Evolutionary conservation across 179 eudicot genomes (phyloP), one percentile per base, ranked within the genome.

Genomic region (Beta macrorhiza): DNA sequence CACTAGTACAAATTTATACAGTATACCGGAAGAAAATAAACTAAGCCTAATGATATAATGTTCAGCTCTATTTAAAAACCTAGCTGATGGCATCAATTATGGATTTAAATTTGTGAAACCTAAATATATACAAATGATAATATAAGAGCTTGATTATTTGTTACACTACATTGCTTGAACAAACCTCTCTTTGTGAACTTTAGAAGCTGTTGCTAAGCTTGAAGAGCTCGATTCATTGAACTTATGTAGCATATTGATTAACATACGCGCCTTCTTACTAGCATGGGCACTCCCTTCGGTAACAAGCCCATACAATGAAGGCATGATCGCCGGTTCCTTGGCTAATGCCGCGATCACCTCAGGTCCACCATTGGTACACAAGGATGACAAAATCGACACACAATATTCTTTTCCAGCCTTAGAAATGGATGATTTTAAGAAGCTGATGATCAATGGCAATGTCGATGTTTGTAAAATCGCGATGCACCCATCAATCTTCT

Each of bases 201-300:
- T 83, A 7, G 82, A 78, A 45, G 82, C 77, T 25, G 83, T 47
- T 1, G 78, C 49, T 32, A 85, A 56, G 6, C 82, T 76, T 7
- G 94, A 88, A 1, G 91, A 85, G 80, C 92, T 89, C 37, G 92
- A 84, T 64, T 93, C 98, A 7, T 84, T 84, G 47, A 85, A 91
- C 75, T 80, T 84, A 29, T 91, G 98, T 55, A 95, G 29, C 83
- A 92, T 74, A 62, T 82, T 87, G 72, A 95, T 87, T 17, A 93
- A 82, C 20, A 82, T 78, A 14, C 93, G 82, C 22, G 98, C 91
- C 82, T 89, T 95, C 87, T 84, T 90, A 63, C 86, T 89, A 52
- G 89, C 89, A n/a, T 88, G 89, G 0, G 89, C 73, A 5, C 88
- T 89, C 0, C 98, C 98, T 62, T 90, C 93, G 0, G 89, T 83